Evolutionary conservation across 352 stramenopile species (phyloP), one percentile per base, ranked within the genome.

Genomic region (Pythium myriotylum): DNA sequence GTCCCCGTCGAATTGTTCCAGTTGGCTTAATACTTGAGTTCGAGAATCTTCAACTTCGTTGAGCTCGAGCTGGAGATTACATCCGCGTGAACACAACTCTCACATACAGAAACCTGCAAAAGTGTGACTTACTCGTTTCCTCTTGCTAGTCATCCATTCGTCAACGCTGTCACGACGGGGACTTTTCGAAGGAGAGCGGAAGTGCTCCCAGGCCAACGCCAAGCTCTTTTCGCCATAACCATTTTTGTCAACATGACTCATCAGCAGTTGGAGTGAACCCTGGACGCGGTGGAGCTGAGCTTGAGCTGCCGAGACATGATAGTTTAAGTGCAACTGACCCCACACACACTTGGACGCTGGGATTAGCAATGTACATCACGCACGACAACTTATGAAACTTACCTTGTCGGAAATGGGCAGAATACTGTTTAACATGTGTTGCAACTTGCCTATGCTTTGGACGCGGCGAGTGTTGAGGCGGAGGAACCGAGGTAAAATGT

Each of bases 81-180:
- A n/a, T n/a, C n/a, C n/a, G n/a, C n/a, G n/a, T n/a, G n/a, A n/a
- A n/a, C n/a, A n/a, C n/a, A n/a, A n/a, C n/a, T n/a, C n/a, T n/a
- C n/a, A n/a, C n/a, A n/a, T n/a, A n/a, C n/a, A n/a, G n/a, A n/a
- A n/a, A n/a, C n/a, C n/a, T n/a, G n/a, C n/a, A n/a, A n/a, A n/a
- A n/a, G n/a, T n/a, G n/a, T n/a, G n/a, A 70, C 55, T 9, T 55
- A 70, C 63, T 22, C 63, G 49, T 41, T 61, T 70, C 20, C 63
- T 56, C 29, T 70, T 70, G 57, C 54, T 62, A 22, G 51, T 45
- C 12, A 62, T 41, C 63, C 63, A 66, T 19, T 61, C 51, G 20
- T 23, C 50, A 17, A 33, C 45, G 9, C 20, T 29, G 22, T 39
- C 41, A 19, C 58, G 50, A 16, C 63, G 39, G 9, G 63, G 55